Conservation (phyloP, 441 rosid species). For the Gossypium laxum region DNA sequence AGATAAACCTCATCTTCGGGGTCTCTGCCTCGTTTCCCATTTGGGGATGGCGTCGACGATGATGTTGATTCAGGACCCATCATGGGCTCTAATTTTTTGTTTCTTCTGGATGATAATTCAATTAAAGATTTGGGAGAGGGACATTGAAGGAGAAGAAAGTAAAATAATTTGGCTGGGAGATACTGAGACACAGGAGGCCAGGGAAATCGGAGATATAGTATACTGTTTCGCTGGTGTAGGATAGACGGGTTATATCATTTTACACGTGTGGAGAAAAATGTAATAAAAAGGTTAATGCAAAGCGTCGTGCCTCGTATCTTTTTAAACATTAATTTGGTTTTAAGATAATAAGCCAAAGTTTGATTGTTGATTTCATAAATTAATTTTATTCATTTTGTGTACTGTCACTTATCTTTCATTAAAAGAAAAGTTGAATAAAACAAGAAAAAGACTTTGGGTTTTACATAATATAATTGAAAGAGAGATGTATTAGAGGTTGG, state of each 20-base stretch:
- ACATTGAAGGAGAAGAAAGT: not conserved
- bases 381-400: not conserved
- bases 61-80: constrained; percentile 48
- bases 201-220: not conserved
- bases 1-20: constrained; percentile 80
- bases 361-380: not conserved
- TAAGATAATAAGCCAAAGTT: not conserved
- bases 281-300: not conserved
- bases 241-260: not conserved
- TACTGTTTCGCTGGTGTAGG: not conserved
- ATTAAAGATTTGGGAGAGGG: not conserved
- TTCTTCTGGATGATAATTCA: not conserved
- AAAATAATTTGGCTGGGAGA: not conserved
- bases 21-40: constrained; percentile 72
- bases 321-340: not conserved
- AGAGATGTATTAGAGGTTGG: not conserved
- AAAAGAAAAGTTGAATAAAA: not conserved
- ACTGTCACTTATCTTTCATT: not conserved
- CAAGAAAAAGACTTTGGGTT: not conserved
- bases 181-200: not conserved
- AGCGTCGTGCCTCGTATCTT: not conserved
- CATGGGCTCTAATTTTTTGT: not conserved
- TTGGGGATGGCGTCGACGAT: constrained; percentile 41
- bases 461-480: not conserved
- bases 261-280: not conserved